These are phyloP conservation scores for Quercus phellos DNA, from an alignment of 331 rosid species.

Conservation along the genomic window DNA sequence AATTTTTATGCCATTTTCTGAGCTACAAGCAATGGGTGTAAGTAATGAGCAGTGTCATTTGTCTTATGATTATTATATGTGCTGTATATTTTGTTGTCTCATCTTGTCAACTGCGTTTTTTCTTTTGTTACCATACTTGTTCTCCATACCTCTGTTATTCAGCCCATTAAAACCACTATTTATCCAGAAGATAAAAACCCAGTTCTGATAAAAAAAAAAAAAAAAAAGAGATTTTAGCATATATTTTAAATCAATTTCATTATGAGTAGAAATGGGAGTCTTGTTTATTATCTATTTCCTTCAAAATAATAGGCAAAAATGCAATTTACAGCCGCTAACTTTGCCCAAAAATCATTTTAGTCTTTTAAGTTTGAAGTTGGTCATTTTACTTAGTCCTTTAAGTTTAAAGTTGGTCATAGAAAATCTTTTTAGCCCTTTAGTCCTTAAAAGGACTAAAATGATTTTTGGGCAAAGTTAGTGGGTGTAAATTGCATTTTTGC, in stretches of 20 bases:
- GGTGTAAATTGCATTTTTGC: no score
- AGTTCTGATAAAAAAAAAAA: background rate
- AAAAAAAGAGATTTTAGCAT: no score
- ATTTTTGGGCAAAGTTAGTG: no score
- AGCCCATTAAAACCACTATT: background rate
- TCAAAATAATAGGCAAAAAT: background rate
- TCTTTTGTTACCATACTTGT: background rate
- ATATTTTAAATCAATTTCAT: no score
- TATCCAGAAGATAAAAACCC: background rate
- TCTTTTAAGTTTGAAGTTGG: no score
- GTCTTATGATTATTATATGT: background rate
- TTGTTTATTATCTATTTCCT: background rate
- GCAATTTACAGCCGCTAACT: no score
- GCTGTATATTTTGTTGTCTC: background rate
- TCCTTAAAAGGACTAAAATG: no score
- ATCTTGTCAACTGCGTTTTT: background rate
- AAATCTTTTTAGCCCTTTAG: no score
- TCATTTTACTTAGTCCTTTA: no score
- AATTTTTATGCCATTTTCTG: background rate
- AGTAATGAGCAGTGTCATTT: background rate
- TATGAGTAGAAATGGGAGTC: no score
- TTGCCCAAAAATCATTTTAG: no score
- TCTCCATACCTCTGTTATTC: background rate
- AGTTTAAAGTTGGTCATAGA: no score
- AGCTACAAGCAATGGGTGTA: background rate